A percentile compares a stretch with the other conserved stretches of the same genome.
These are phyloP conservation scores for Saturnispora sekii DNA, from an alignment of 805 yeast genomes.

Conservation along the genomic window DNA sequence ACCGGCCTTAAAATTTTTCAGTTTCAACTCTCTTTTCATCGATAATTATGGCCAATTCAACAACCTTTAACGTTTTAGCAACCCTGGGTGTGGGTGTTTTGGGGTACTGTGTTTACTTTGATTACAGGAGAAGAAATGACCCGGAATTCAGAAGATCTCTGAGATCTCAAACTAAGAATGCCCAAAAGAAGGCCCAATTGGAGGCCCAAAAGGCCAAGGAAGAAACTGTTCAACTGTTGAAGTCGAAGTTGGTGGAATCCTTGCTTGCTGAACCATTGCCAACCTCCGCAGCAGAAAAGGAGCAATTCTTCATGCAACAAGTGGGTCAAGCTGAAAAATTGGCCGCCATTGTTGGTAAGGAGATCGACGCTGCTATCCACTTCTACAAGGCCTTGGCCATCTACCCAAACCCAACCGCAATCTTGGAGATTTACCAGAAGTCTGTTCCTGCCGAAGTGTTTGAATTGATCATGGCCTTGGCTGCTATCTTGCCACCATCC, in stretches of 20 bases:
- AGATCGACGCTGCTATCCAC: constrained; percentile 75
- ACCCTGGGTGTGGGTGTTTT: constrained; percentile 39
- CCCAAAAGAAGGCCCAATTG: constrained; percentile 46
- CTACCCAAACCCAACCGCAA: constrained; percentile 91
- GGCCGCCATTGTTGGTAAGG: constrained; percentile 54
- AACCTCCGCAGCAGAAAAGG: constrained; percentile 55
- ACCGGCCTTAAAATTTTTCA: too few species aligned
- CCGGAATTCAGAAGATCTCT: constrained; percentile 73
- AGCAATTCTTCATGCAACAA: constrained; percentile 70
- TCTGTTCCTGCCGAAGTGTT: constrained; percentile 74
- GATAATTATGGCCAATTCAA: constrained; percentile 10
- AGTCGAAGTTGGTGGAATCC: constrained; percentile 52
- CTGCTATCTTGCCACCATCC: constrained; percentile 83
- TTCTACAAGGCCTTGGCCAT: constrained; percentile 91
- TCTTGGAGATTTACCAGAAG: constrained; percentile 82
- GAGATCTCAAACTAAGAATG: constrained; percentile 52
- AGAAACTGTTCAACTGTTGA: constrained; percentile 49
- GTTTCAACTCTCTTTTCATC: too few species aligned
- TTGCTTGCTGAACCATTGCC: constrained; percentile 71
- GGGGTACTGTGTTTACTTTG: constrained; percentile 84
- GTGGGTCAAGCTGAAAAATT: constrained; percentile 81
- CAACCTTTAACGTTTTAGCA: constrained; percentile 14
- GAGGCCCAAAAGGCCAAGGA: constrained; percentile 49
- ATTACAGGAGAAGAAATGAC: constrained; percentile 79
- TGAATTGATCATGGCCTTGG: constrained; percentile 78